phyloP scores from a whole-genome alignment of 2,329 filamentous ascomycete species.

The Pyrenochaeta sp. region DNA sequence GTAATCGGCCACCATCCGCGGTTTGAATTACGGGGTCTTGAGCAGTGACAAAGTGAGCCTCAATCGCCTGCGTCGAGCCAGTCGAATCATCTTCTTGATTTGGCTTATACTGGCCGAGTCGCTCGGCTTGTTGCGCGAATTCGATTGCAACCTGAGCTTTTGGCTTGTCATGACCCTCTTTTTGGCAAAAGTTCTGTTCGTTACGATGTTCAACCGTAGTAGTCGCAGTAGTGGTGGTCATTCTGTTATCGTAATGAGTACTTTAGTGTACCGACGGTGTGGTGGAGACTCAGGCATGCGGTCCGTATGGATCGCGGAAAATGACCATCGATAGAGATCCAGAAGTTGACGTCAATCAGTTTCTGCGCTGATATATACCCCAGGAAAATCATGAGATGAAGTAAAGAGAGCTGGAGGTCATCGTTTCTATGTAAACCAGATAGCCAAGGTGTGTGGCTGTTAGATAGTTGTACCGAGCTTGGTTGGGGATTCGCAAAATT shows the following conservation, averaged over 20 bases:
- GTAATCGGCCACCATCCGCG: conserved; percentile 70
- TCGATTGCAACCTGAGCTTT: conserved; percentile 58
- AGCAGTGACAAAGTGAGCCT: conserved; percentile 70
- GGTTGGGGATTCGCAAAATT: too few relatives aligned
- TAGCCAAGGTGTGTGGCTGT: too few relatives aligned
- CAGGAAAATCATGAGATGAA: too few relatives aligned
- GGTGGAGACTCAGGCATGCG: conserved; percentile 23
- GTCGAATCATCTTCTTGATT: conserved; percentile 52
- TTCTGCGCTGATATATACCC: too few relatives aligned
- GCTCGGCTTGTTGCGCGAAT: conserved; percentile 68
- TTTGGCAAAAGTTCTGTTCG: conserved; percentile 22
- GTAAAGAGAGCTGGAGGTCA: too few relatives aligned
- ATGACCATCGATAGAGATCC: neutral
- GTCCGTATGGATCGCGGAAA: conserved; percentile 17
- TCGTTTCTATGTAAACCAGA: too few relatives aligned
- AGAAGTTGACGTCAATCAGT: neutral
- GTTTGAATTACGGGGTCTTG: conserved; percentile 77
- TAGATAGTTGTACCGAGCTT: too few relatives aligned
- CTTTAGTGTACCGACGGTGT: conserved; percentile 24
- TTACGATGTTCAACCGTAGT: conserved; percentile 19
- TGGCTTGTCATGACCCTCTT: conserved; percentile 30
- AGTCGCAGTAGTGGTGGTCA: conserved; percentile 31
- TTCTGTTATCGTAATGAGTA: conserved; percentile 17
- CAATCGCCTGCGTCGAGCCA: conserved; percentile 64
- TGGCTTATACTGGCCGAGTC: conserved; percentile 52